These are phyloP conservation scores for Lizonia empirigonia DNA, from an alignment of 2,329 filamentous ascomycete genomes.

Conservation along the genomic window DNA sequence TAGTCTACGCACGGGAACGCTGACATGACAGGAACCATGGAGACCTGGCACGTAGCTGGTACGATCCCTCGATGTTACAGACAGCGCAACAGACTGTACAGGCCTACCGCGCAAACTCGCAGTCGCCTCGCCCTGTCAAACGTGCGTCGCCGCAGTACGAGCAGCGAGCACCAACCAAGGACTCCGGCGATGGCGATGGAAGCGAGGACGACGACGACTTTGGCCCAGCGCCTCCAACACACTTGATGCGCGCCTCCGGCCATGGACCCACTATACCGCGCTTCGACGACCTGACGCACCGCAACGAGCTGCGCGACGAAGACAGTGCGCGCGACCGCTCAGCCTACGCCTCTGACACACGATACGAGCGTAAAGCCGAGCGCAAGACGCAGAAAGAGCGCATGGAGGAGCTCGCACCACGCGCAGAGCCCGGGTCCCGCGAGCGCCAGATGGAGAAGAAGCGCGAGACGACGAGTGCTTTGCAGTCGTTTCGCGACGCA, in stretches of 20 bases:
- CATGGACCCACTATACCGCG: slow-evolving; percentile 70
- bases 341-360: slow-evolving; percentile 58
- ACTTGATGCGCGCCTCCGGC: slow-evolving; percentile 32
- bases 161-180: slow-evolving; percentile 1
- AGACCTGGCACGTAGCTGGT: slow-evolving; percentile 90
- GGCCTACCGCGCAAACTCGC: slow-evolving; percentile 20
- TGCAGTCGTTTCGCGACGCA: slow-evolving; percentile 72
- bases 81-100: slow-evolving; percentile 52
- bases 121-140: slow-evolving; percentile 19
- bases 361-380: slow-evolving; percentile 67
- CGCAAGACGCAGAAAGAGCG: slow-evolving; percentile 70
- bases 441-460: slow-evolving; percentile 90
- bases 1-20: slow-evolving; percentile 21
- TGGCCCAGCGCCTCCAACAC: slow-evolving; percentile 57
- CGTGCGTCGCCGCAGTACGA: slow-evolving; percentile 32
- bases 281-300: slow-evolving; percentile 72
- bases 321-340: slow-evolving; percentile 57
- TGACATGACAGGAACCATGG: slow-evolving; percentile 75
- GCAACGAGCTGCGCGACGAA: slow-evolving; percentile 63
- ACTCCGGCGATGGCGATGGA: slow-evolving; percentile 14
- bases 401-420: slow-evolving; percentile 80
- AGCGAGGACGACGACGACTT: slow-evolving; percentile 53
- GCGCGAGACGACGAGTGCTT: slow-evolving; percentile 70
- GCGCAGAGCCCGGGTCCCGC: slow-evolving; percentile 79
- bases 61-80: slow-evolving; percentile 75